These are phyloP conservation scores for Aspergillus versicolor DNA, from an alignment of 2,329 filamentous ascomycete genomes.

Conservation along the genomic window DNA sequence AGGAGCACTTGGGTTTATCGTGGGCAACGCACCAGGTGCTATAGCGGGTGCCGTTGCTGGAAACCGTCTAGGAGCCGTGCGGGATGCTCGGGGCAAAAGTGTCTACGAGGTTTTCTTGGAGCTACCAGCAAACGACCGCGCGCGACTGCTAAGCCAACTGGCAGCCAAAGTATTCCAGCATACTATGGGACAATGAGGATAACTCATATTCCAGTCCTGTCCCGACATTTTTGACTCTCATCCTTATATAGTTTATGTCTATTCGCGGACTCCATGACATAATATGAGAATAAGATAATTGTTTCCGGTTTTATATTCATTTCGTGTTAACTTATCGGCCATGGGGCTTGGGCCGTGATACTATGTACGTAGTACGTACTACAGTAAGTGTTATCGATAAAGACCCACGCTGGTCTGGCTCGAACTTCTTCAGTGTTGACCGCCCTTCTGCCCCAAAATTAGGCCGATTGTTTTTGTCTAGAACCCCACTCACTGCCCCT, in stretches of 20 bases:
- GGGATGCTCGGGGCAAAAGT: conserved; percentile 90
- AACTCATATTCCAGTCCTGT: not conserved
- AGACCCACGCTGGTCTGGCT: conserved; percentile 8
- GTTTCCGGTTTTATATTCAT: no score
- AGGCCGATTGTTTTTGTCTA: conserved; percentile 5
- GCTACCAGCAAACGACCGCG: conserved; percentile 77
- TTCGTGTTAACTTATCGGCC: no score
- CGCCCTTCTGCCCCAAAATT: conserved; percentile 12
- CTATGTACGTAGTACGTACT: no score
- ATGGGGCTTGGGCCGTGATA: not conserved
- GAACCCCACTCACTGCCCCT: conserved; percentile 5
- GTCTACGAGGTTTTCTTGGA: conserved; percentile 90
- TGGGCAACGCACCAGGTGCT: conserved; percentile 86
- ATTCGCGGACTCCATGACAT: not conserved
- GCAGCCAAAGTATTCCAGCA: conserved; percentile 75
- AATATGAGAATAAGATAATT: no score
- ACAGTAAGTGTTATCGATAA: conserved; percentile 29
- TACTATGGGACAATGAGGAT: conserved; percentile 31
- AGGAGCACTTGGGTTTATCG: conserved; percentile 88
- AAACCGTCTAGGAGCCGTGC: conserved; percentile 83
- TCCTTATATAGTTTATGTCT: not conserved
- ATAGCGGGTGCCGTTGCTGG: conserved; percentile 89
- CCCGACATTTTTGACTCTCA: not conserved
- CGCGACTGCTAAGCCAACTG: conserved; percentile 76
- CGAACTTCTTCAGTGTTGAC: not conserved